These are phyloP conservation scores for Triticum monococcum DNA, from an alignment of 176 grass and related monocot genomes.

Conservation along the genomic window DNA sequence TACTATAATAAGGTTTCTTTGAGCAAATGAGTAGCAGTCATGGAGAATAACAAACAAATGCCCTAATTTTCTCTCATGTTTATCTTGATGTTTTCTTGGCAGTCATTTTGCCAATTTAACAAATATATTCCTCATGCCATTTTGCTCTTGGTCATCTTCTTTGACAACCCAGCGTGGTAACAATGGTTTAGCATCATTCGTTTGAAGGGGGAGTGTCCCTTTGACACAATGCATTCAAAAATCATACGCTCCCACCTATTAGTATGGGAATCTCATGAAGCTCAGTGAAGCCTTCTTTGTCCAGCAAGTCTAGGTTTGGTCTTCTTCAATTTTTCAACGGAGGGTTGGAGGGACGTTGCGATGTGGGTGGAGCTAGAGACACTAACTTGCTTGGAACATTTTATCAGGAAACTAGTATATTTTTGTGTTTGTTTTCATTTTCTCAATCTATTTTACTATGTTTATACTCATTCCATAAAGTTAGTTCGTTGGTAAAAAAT, in stretches of 20 bases:
- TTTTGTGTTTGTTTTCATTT: not conserved
- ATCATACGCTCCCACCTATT: not conserved
- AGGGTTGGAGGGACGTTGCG: not conserved
- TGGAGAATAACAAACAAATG: not conserved
- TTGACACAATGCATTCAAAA: too few relatives aligned
- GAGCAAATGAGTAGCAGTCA: not conserved
- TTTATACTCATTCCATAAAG: not conserved
- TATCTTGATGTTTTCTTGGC: not conserved
- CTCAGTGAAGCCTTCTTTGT: not conserved
- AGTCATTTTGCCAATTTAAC: not conserved
- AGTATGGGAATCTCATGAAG: not conserved
- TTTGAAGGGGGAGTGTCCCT: too few relatives aligned
- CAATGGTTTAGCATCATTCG: too few relatives aligned
- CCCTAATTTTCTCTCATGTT: not conserved
- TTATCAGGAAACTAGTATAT: not conserved
- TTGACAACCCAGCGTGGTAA: too few relatives aligned
- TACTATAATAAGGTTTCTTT: not conserved
- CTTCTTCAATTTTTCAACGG: not conserved
- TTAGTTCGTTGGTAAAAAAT: not conserved
- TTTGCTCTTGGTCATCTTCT: not conserved
- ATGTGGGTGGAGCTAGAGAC: not conserved
- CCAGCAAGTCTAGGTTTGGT: not conserved
- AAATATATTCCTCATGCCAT: not conserved
- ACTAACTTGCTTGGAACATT: not conserved
- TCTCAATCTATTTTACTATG: not conserved